Evolutionary conservation across 2,329 filamentous ascomycete genomes (phyloP).

Genomic region (Ophiostoma piceae): DNA sequence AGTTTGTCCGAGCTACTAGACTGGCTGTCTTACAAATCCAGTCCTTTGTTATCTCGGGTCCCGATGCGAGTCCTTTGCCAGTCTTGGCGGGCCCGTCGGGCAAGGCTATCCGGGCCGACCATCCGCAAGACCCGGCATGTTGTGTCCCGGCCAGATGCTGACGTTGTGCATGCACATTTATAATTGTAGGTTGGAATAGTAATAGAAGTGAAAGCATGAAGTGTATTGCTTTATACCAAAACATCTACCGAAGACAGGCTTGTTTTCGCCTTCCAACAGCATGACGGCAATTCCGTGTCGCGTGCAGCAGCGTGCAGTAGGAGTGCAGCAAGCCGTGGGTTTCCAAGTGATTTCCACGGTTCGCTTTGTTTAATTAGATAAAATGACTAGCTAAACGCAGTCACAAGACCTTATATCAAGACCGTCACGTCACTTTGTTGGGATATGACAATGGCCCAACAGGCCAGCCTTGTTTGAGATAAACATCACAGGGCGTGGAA

Average conservation of each 20-base stretch:
- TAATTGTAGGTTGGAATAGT: not conserved
- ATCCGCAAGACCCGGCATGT: not conserved
- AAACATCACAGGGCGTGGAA: not conserved
- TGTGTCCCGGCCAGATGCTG: not conserved
- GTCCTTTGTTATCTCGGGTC: not conserved
- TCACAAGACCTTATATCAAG: not conserved
- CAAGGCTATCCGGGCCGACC: slow-evolving; percentile 5
- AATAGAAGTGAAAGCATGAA: not conserved
- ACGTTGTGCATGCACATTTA: not conserved
- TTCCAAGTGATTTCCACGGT: not conserved
- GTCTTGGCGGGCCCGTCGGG: not conserved
- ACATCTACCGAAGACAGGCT: not conserved
- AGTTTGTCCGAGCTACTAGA: not conserved
- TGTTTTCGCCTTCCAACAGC: not conserved
- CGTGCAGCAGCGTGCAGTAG: not conserved
- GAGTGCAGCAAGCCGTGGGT: not conserved
- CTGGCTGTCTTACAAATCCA: not conserved
- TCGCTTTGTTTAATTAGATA: not conserved
- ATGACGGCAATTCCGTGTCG: slow-evolving; percentile 8
- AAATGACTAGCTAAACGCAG: not conserved
- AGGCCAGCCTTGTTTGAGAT: slow-evolving; percentile 4
- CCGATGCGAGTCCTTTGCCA: not conserved
- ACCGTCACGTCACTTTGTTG: not conserved
- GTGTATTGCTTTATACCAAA: too few relatives aligned
- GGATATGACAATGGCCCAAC: not conserved